Base-by-base conservation (phyloP, 1,139 yeast species). In the Sugiyamaella xylanicola region DNA sequence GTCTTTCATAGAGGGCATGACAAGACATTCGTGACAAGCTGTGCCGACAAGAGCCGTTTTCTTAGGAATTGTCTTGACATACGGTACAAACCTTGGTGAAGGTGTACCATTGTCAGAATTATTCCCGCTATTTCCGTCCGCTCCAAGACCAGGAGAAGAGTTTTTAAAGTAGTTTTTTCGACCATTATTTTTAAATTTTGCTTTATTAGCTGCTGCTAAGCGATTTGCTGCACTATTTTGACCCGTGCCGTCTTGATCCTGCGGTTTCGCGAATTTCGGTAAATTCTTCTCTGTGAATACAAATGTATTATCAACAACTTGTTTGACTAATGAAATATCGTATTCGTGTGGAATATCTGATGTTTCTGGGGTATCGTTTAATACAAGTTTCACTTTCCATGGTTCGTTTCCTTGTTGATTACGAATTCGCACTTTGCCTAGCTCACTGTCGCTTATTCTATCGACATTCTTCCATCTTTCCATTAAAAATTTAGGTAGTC, bases 241-340 rank as follows among this genome's bases (percentile, higher is more conserved):
- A 19, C 42, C 25, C 4, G 47, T 21, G 11, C 54, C 44, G 35
- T 44, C 40, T 46, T 55, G 53, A 21, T 51, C 43, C 5, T 39
- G 1, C 7, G 51, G 36, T 53, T 36, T 15, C 16, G 51, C 36
- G 43, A 20, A 20, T 67, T 82, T 84, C 61, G 84, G 82, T 64
- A 88, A 75, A 70, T 91, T 92, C 67, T 89, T 86, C 73, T 93
- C 99, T 27, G 92, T 85, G 70, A 93, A 91, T n/a, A 91, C 89
- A 69, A 81, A 93, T 57, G 95, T 88, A 69, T 92, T 93, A 48
- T 72, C 71, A 8, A 91, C 96, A 59, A 83, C 84, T 43, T 87
- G 84, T 71, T 90, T 90, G 29, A 87, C 80, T 69, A 93, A 77
- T 51, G 84, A 81, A 11, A 93, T 76, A 65, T 90, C 95, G 70